A percentile compares a stretch with the other conserved stretches of the same genome.
These are phyloP conservation scores for Apiospora marii DNA, from an alignment of 2,329 filamentous ascomycete species.

Conservation along the genomic window DNA sequence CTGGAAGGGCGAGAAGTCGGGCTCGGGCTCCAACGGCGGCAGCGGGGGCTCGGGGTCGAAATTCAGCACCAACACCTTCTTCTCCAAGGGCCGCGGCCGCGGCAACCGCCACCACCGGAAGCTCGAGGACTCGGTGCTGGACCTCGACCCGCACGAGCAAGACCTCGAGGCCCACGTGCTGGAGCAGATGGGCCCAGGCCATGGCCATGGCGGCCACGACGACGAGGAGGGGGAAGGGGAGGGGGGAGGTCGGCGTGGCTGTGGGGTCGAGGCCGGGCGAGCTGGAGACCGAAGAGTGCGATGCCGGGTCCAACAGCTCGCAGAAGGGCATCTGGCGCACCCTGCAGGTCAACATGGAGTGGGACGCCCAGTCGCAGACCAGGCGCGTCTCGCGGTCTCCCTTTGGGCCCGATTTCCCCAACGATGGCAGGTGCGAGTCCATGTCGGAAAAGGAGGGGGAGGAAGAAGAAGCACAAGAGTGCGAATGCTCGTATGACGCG, in stretches of 20 bases:
- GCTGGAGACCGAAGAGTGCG: not conserved
- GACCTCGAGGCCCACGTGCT: not conserved
- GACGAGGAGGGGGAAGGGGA: too few relatives aligned
- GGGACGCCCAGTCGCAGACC: conserved; percentile 7
- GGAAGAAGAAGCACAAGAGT: not conserved
- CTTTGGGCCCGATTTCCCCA: not conserved
- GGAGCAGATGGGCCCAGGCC: not conserved
- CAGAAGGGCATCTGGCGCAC: conserved; percentile 23
- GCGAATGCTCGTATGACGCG: not conserved
- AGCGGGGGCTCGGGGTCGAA: not conserved
- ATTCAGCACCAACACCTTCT: conserved; percentile 3
- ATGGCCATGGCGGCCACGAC: not conserved
- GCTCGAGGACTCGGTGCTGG: conserved; percentile 2
- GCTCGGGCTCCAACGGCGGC: not conserved
- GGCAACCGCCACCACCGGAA: not conserved
- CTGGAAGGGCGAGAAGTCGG: conserved; percentile 5
- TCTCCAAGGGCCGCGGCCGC: not conserved
- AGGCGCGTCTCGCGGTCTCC: not conserved
- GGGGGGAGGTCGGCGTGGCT: too few relatives aligned
- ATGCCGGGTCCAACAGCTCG: conserved; percentile 10
- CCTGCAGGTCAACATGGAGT: conserved; percentile 20
- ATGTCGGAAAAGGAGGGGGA: not conserved
- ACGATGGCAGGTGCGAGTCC: not conserved
- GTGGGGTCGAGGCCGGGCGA: not conserved
- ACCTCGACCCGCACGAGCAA: not conserved